Evolutionary conservation across 257 asterid genomes (phyloP).

Genomic region (Solanum etuberosum): DNA sequence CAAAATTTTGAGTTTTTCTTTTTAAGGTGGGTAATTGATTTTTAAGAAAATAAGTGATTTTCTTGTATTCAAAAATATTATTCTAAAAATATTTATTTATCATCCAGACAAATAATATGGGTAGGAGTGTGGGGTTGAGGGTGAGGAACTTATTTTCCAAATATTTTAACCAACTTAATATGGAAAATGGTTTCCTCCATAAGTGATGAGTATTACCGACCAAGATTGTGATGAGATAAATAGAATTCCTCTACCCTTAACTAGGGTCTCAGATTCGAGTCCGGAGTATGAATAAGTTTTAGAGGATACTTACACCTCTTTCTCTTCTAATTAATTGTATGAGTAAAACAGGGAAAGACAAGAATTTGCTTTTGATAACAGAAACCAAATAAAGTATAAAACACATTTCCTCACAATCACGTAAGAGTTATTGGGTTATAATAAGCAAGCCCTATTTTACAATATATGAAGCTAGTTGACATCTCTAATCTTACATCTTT

Average conservation of each 20-base stretch:
- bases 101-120: not conserved
- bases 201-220: not conserved
- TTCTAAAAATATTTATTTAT: no score
- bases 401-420: not conserved
- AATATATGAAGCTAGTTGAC: not conserved
- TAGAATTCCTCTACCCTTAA: not conserved
- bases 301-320: not conserved
- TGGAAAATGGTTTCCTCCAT: no score
- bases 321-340: not conserved
- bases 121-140: not conserved
- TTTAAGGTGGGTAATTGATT: not conserved
- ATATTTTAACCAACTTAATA: no score
- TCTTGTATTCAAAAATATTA: no score
- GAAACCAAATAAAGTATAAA: not conserved
- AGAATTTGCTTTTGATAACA: not conserved
- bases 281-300: not conserved
- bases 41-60: no score
- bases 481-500: not conserved
- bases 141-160: not conserved
- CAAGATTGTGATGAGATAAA: not conserved
- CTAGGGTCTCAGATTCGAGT: no score
- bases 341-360: not conserved
- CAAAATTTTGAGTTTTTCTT: not conserved
- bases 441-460: not conserved
- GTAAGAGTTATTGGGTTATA: not conserved